phyloP scores from a whole-genome alignment of 2,329 filamentous ascomycete species.

The Catunica adiposa region DNA sequence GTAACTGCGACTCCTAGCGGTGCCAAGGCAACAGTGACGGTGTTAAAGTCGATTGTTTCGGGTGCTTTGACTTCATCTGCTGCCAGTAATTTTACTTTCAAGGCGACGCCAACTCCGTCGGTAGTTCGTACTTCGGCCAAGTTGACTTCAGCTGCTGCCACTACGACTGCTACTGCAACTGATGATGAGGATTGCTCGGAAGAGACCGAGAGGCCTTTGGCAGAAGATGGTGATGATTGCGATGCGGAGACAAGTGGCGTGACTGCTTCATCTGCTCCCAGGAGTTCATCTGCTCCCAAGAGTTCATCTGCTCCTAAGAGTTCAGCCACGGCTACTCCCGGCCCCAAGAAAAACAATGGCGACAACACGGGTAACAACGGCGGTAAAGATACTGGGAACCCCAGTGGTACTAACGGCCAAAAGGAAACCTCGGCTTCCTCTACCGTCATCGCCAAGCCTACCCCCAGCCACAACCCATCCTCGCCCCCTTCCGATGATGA shows the following conservation, averaged over 20 bases:
- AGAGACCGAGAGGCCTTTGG: neutral
- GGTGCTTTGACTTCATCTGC: neutral
- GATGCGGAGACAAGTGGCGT: neutral
- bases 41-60: neutral
- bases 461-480: too few species aligned
- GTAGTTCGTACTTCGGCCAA: neutral
- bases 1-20: neutral
- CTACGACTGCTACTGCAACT: too few species aligned
- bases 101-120: constrained; percentile 2
- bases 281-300: too few species aligned
- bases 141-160: too few species aligned
- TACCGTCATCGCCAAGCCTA: neutral
- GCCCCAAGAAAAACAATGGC: too few species aligned
- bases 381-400: too few species aligned
- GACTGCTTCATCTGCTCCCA: neutral
- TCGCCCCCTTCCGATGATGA: too few species aligned
- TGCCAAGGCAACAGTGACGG: neutral
- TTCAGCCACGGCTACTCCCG: too few species aligned
- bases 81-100: neutral
- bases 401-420: too few species aligned
- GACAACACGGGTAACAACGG: too few species aligned
- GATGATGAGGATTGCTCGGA: constrained; percentile 8
- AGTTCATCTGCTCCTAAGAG: too few species aligned
- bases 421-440: neutral
- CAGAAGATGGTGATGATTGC: neutral